These are phyloP conservation scores for Aegle marmelos DNA, from an alignment of 345 rosid genomes.

Conservation along the genomic window DNA sequence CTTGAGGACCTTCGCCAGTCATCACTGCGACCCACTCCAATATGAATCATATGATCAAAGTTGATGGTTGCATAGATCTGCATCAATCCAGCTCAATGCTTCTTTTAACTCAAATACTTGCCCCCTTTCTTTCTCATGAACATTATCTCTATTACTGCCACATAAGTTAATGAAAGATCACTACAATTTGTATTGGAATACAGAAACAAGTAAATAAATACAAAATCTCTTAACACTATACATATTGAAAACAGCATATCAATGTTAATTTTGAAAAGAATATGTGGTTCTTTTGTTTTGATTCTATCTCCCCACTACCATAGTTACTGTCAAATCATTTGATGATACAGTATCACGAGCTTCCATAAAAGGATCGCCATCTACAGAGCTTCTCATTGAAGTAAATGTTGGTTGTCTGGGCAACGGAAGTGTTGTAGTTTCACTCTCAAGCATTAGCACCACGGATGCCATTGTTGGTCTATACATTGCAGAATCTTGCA, in stretches of 20 bases:
- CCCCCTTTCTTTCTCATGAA: not conserved
- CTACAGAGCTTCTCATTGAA: constrained; percentile 46
- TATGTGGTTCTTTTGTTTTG: not conserved
- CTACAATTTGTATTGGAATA: not conserved
- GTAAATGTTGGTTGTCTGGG: constrained; percentile 61
- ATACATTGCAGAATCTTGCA: constrained; percentile 62
- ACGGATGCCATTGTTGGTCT: constrained; percentile 74
- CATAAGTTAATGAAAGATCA: constrained; percentile 1
- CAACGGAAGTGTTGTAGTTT: constrained; percentile 43
- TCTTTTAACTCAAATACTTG: constrained; percentile 3
- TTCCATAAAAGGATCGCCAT: constrained; percentile 26
- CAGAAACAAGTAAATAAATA: not conserved
- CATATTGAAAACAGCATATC: not conserved
- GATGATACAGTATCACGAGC: constrained; percentile 48
- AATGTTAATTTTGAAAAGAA: not conserved
- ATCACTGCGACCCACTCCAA: not conserved
- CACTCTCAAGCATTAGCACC: constrained; percentile 68
- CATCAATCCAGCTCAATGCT: constrained; percentile 16
- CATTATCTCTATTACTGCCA: not conserved
- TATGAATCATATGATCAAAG: not conserved
- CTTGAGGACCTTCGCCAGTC: not conserved
- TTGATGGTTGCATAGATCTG: not conserved
- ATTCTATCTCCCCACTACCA: constrained; percentile 46
- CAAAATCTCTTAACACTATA: not conserved
- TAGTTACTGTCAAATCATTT: constrained; percentile 53